phyloP scores from a whole-genome alignment of 306 rosid genomes.

The Dryas drummondii region DNA sequence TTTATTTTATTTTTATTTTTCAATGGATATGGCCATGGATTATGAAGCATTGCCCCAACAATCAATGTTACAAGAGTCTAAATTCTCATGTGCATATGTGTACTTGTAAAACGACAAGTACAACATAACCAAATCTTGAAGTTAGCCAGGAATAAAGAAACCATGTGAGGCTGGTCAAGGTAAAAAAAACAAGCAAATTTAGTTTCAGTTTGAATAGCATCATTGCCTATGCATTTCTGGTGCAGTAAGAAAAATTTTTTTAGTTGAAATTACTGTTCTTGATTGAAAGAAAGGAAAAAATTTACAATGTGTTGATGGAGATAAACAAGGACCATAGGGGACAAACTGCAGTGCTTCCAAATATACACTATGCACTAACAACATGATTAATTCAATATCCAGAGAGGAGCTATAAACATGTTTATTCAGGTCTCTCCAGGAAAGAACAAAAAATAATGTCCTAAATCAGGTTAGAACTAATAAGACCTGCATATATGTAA shows the following conservation, averaged over 20 bases:
- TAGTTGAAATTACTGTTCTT: background rate
- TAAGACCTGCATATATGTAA: background rate
- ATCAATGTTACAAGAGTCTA: background rate
- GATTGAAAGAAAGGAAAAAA: background rate
- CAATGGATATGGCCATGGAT: background rate
- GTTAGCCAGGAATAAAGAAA: background rate
- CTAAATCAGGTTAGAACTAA: slow-evolving; percentile 4
- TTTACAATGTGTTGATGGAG: background rate
- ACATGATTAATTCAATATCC: background rate
- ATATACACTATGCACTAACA: background rate
- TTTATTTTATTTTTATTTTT: background rate
- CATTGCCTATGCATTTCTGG: background rate
- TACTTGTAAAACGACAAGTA: background rate
- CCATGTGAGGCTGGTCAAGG: background rate
- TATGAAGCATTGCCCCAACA: background rate
- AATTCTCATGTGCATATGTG: background rate
- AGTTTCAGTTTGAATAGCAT: background rate
- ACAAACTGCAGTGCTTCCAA: background rate
- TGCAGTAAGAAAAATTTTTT: background rate
- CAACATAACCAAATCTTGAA: background rate
- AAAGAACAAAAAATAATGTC: background rate
- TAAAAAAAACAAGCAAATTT: background rate
- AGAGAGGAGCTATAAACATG: background rate
- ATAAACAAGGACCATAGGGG: background rate
- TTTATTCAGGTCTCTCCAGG: background rate